phyloP scores from a whole-genome alignment of 495 filamentous ascomycete species.

The Parathielavia appendiculata region DNA sequence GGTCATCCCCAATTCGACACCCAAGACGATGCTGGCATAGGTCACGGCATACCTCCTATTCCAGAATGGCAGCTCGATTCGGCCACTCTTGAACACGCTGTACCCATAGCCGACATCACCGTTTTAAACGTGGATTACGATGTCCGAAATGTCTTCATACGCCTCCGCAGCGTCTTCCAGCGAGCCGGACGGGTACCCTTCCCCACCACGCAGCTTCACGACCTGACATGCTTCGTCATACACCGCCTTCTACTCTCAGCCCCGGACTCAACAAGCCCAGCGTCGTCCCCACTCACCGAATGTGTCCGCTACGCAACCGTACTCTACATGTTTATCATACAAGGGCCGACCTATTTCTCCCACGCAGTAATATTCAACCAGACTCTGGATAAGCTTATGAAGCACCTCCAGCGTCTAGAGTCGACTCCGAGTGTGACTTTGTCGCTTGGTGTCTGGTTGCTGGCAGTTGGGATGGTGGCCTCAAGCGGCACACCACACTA shows the following conservation, averaged over 20 bases:
- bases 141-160: conserved; percentile 38
- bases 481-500: conserved; percentile 30
- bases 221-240: conserved; percentile 47
- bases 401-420: conserved; percentile 27
- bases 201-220: conserved; percentile 42
- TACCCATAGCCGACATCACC: conserved; percentile 17
- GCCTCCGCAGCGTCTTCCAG: conserved; percentile 40
- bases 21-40: conserved; percentile 44
- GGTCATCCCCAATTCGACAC: conserved; percentile 46
- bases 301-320: conserved; percentile 43
- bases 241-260: conserved; percentile 40
- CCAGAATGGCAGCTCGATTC: conserved; percentile 41
- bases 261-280: conserved; percentile 1
- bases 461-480: conserved; percentile 39
- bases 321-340: conserved; percentile 48
- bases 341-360: conserved; percentile 49
- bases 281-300: conserved; percentile 35
- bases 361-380: conserved; percentile 39
- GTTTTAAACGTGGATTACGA: conserved; percentile 29
- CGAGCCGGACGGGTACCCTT: conserved; percentile 24
- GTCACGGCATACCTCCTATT: conserved; percentile 43
- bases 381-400: conserved; percentile 31
- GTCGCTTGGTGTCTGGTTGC: conserved; percentile 38
- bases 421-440: background rate
- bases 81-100: background rate